Conservation (phyloP, 495 filamentous ascomycete genomes). For the Penicillium steckii region DNA sequence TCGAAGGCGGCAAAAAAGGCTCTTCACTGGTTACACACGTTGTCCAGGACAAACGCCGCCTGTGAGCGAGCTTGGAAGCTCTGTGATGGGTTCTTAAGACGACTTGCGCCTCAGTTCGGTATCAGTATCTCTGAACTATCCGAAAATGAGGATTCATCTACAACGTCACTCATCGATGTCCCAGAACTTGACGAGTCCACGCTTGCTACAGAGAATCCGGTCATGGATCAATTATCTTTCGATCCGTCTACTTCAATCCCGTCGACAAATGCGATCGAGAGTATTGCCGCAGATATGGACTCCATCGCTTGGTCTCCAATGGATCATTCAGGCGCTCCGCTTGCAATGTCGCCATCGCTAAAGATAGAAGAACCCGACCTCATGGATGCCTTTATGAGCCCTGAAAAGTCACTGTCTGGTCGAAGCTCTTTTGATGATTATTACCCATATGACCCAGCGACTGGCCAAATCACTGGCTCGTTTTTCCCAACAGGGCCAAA, state of each 20-base stretch:
- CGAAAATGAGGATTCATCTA: constrained; percentile 20
- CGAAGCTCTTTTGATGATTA: constrained; percentile 32
- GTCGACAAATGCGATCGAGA: constrained; percentile 11
- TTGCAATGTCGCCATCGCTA: constrained; percentile 17
- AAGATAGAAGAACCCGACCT: constrained; percentile 24
- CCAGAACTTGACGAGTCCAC: constrained; percentile 9
- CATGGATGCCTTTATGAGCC: constrained; percentile 26
- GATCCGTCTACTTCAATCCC: constrained; percentile 14
- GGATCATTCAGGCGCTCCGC: constrained; percentile 18
- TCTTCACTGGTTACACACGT: constrained; percentile 49
- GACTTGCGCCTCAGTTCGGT: constrained; percentile 38
- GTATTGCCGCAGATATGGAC: constrained; percentile 24
- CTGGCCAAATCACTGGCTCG: constrained; percentile 42
- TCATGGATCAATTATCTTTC: constrained; percentile 18
- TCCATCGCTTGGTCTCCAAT: constrained; percentile 30
- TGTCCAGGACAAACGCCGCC: constrained; percentile 45
- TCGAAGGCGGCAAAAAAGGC: constrained; percentile 55
- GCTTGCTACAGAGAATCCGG: constrained; percentile 2
- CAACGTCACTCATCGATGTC: constrained; percentile 15
- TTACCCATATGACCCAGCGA: constrained; percentile 39
- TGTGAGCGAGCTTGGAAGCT: constrained; percentile 52
- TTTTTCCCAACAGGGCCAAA: constrained; percentile 36
- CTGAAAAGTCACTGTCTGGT: constrained; percentile 20
- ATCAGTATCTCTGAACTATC: constrained; percentile 29
- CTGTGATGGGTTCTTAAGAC: constrained; percentile 46